phyloP scores from a whole-genome alignment of 2,329 filamentous ascomycete genomes.

The Paracamarosporium sp. region DNA sequence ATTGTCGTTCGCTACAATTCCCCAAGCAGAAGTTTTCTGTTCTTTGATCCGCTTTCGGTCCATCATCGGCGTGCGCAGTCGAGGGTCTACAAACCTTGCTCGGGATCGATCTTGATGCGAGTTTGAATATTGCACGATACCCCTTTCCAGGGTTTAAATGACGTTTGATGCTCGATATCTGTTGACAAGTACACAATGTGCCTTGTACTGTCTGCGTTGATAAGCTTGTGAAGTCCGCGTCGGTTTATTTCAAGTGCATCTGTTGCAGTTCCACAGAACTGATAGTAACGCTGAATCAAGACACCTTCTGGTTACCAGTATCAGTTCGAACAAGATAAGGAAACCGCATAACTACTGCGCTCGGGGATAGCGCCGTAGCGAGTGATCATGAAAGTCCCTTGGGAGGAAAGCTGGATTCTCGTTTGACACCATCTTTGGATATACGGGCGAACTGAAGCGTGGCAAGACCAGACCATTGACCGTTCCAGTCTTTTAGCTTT shows the following conservation, averaged over 20 bases:
- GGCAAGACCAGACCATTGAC: constrained; percentile 81
- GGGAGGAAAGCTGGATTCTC: constrained; percentile 81
- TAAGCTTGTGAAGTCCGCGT: not conserved
- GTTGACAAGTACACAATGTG: not conserved
- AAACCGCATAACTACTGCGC: not conserved
- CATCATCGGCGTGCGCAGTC: too few relatives aligned
- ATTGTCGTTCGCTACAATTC: too few relatives aligned
- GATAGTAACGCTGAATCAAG: not conserved
- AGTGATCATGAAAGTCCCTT: constrained; percentile 43
- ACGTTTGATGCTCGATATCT: not conserved
- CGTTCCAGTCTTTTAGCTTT: constrained; percentile 77
- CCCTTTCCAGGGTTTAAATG: too few relatives aligned
- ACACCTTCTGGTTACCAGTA: not conserved
- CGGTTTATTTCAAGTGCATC: not conserved
- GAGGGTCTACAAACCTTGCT: too few relatives aligned
- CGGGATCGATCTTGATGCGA: too few relatives aligned
- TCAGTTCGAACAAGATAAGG: not conserved
- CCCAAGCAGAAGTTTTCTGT: too few relatives aligned
- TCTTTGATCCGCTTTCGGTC: too few relatives aligned
- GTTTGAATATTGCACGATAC: not conserved
- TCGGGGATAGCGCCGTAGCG: not conserved
- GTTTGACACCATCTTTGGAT: constrained; percentile 67
- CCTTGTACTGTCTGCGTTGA: not conserved
- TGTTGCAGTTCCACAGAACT: not conserved
- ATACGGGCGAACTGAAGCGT: constrained; percentile 80